These are phyloP conservation scores for Trichosporon sp. DNA, from an alignment of 1,284 basidiomycete genomes.

Conservation along the genomic window DNA sequence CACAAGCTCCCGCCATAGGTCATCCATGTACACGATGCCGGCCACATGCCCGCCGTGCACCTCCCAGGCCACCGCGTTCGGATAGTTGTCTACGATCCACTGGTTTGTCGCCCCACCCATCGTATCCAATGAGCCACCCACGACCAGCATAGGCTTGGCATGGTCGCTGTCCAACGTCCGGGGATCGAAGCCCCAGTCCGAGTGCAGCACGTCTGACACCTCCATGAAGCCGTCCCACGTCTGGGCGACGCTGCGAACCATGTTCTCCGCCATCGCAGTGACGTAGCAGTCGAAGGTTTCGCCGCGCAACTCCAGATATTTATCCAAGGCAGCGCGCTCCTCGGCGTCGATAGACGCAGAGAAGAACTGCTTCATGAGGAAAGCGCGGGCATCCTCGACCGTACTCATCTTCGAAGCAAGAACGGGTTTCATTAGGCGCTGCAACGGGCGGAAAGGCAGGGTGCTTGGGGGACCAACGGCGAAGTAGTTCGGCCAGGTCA, in stretches of 20 bases:
- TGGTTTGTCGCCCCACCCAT: conserved; percentile 52
- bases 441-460: conserved; percentile 51
- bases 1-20: conserved; percentile 44
- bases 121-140: conserved; percentile 50
- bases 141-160: conserved; percentile 53
- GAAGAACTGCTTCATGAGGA: conserved; percentile 50
- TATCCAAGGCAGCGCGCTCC: conserved; percentile 50
- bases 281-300: conserved; percentile 53
- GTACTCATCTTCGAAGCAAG: conserved; percentile 50
- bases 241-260: conserved; percentile 53
- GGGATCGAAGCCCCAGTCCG: conserved; percentile 57
- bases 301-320: conserved; percentile 36
- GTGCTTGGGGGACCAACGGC: conserved; percentile 53
- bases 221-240: conserved; percentile 57
- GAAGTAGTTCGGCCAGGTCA: conserved; percentile 55
- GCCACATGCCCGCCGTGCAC: conserved; percentile 56
- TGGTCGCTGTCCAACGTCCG: conserved; percentile 53
- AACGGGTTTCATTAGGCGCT: conserved; percentile 40
- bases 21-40: conserved; percentile 51
- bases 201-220: conserved; percentile 52
- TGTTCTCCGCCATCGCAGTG: conserved; percentile 50
- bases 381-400: conserved; percentile 50
- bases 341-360: conserved; percentile 51
- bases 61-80: conserved; percentile 47
- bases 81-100: conserved; percentile 54